Evolutionary conservation across 768 basidiomycete genomes (phyloP).

Genomic region (Tulasnella sp.): DNA sequence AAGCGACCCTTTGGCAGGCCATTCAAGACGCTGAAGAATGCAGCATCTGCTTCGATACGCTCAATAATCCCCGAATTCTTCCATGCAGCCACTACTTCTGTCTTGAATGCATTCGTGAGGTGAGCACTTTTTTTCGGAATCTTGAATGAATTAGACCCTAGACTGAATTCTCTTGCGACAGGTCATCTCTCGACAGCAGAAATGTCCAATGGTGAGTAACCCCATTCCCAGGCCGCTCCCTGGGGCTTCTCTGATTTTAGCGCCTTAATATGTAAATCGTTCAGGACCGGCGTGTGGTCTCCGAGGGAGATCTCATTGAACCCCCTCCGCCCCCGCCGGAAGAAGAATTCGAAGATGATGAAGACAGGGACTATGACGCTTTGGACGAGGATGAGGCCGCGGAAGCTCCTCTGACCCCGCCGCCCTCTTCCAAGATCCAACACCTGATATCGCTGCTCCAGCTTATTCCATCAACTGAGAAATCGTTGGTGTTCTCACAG

Average conservation of each 20-base stretch:
- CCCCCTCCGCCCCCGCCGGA: conserved; percentile 60
- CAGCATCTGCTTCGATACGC: conserved; percentile 41
- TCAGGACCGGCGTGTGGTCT: conserved; percentile 67
- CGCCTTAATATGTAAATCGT: conserved; percentile 14
- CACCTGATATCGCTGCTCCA: conserved; percentile 70
- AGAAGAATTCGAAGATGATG: conserved; percentile 37
- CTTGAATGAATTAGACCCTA: not conserved
- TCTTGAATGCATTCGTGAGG: conserved; percentile 46
- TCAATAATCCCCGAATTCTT: conserved; percentile 65
- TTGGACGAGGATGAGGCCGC: conserved; percentile 42
- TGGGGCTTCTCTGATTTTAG: not conserved
- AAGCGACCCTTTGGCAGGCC: conserved; percentile 55
- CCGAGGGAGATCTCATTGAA: conserved; percentile 55
- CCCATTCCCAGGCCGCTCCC: not conserved
- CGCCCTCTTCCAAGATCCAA: conserved; percentile 79
- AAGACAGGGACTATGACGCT: conserved; percentile 41
- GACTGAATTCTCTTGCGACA: conserved; percentile 43
- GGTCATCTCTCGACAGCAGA: conserved; percentile 64
- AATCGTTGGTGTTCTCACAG: conserved; percentile 85
- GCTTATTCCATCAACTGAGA: conserved; percentile 64
- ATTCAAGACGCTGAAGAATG: conserved; percentile 84
- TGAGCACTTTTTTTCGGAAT: not conserved
- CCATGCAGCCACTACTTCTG: conserved; percentile 72
- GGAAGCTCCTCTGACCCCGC: conserved; percentile 46
- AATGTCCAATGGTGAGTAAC: conserved; percentile 68